Evolutionary conservation across 108 stramenopile genomes (phyloP).

Genomic region (Cyclostephanos invisitatus): DNA sequence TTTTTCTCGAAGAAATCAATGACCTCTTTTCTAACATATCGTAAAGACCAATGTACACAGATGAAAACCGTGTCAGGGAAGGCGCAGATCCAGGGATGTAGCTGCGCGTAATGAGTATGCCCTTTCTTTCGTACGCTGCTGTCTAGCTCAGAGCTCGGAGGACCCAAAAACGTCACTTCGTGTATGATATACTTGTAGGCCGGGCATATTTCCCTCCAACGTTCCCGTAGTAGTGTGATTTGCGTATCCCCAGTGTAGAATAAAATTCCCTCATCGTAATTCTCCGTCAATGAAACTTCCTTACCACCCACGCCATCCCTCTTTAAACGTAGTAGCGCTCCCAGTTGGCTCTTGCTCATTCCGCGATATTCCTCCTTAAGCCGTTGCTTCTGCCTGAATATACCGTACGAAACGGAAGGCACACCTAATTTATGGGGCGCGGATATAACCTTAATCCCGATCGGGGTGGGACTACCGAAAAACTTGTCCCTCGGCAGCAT

Average conservation of each 20-base stretch:
- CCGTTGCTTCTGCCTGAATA: constrained; percentile 50
- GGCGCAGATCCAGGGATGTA: constrained; percentile 62
- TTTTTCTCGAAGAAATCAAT: constrained; percentile 51
- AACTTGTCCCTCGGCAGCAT: constrained; percentile 48
- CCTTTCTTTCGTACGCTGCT: constrained; percentile 42
- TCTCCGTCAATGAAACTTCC: constrained; percentile 49
- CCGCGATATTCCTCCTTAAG: constrained; percentile 47
- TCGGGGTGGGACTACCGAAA: constrained; percentile 50
- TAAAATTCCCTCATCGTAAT: constrained; percentile 53
- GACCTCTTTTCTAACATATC: constrained; percentile 49
- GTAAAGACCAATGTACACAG: constrained; percentile 57
- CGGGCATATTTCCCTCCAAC: constrained; percentile 51
- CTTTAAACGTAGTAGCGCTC: constrained; percentile 36
- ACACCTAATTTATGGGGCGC: constrained; percentile 61
- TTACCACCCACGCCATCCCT: constrained; percentile 1
- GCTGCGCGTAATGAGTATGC: constrained; percentile 62
- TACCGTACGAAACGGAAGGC: constrained; percentile 56
- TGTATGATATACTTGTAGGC: constrained; percentile 58
- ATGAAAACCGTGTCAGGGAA: constrained; percentile 64
- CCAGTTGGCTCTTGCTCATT: constrained; percentile 50
- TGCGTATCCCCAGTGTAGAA: constrained; percentile 66
- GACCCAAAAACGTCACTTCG: constrained; percentile 60
- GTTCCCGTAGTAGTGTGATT: constrained; percentile 50
- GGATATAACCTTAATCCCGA: constrained; percentile 51
- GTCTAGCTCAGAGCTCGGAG: constrained; percentile 48